Evolutionary conservation across 768 basidiomycete genomes (phyloP).

Genomic region (Kwoniella dejecticola): DNA sequence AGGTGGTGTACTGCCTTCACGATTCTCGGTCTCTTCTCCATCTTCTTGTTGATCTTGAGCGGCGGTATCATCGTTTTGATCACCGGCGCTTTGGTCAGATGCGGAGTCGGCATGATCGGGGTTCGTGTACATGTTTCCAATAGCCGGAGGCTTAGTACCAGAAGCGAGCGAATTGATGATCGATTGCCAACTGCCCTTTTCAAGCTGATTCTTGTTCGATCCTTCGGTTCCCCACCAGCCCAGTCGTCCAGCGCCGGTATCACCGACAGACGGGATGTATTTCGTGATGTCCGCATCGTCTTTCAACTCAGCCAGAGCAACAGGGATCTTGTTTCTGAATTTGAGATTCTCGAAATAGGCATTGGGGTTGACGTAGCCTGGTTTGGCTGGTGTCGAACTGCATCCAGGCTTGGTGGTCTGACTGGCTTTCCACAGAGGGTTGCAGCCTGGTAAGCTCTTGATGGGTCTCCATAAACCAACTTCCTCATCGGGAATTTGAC

Average conservation of each 20-base stretch:
- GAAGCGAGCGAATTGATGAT: conserved; percentile 11
- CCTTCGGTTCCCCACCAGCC: conserved; percentile 28
- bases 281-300: conserved; percentile 1
- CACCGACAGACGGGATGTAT: conserved; percentile 25
- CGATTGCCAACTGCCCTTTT: conserved; percentile 14
- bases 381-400: background rate
- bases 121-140: background rate
- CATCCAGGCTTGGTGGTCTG: conserved; percentile 35
- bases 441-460: conserved; percentile 44
- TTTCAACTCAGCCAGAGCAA: conserved; percentile 16
- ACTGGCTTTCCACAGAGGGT: conserved; percentile 38
- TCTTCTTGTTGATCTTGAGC: background rate
- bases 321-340: conserved; percentile 27
- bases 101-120: background rate
- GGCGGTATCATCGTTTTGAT: background rate
- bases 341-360: conserved; percentile 37
- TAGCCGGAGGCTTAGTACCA: background rate
- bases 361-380: conserved; percentile 32
- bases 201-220: conserved; percentile 16
- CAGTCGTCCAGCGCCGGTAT: conserved; percentile 21
- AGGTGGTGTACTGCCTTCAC: background rate
- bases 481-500: conserved; percentile 45
- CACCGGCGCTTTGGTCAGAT: background rate
- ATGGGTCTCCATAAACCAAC: conserved; percentile 41
- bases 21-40: no score